Conservation (phyloP, 257 asterid genomes). For the Solanum gandarillasii region DNA sequence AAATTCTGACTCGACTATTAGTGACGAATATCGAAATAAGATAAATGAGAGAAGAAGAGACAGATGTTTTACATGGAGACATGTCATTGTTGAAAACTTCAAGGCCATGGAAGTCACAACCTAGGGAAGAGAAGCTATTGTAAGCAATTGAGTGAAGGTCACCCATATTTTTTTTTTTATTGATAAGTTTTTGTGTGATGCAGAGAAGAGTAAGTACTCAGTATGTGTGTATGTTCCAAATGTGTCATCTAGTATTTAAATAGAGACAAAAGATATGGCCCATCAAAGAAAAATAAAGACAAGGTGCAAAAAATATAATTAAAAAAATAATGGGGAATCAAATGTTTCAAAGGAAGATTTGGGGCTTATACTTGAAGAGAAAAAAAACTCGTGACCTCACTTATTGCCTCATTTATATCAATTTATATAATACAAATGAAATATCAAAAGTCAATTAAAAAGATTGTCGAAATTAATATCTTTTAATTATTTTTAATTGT, state of each 20-base stretch:
- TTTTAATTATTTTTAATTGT: not conserved
- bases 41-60: not conserved
- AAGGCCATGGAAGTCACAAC: conserved; percentile 33
- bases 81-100: conserved; percentile 66
- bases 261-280: not conserved
- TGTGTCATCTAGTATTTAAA: not conserved
- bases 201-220: not conserved
- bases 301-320: not conserved
- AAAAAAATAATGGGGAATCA: not conserved
- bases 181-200: not conserved
- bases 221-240: not conserved
- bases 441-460: not conserved
- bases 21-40: not conserved
- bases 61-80: conserved; percentile 19
- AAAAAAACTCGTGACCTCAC: not conserved
- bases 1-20: not conserved
- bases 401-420: not conserved
- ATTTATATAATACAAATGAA: not conserved
- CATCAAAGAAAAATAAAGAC: not conserved
- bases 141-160: conserved; percentile 52
- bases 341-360: not conserved
- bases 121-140: conserved; percentile 21
- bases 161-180: conserved; percentile 12
- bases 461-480: not conserved
- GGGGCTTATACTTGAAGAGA: not conserved